phyloP scores from a whole-genome alignment of 2,329 filamentous ascomycete species.

The Cercospora canescens region DNA sequence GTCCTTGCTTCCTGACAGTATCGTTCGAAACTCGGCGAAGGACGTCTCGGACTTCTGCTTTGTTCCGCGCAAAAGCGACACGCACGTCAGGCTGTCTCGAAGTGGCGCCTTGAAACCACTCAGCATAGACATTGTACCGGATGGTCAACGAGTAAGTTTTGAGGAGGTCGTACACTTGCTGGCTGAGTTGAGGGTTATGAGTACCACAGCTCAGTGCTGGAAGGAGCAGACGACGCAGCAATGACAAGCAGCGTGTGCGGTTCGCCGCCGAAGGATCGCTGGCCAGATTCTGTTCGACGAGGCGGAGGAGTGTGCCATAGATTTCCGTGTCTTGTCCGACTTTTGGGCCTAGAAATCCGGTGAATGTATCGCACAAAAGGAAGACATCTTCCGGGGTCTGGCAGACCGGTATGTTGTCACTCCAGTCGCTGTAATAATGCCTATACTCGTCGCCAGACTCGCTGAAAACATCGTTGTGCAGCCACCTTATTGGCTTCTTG shows the following conservation, averaged over 20 bases:
- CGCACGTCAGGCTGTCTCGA: slow-evolving; percentile 77
- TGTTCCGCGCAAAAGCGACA: slow-evolving; percentile 73
- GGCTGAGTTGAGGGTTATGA: slow-evolving; percentile 78
- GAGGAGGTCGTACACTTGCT: slow-evolving; percentile 83
- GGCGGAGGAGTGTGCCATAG: slow-evolving; percentile 78
- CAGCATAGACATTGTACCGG: slow-evolving; percentile 86
- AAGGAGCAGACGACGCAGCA: slow-evolving; percentile 81
- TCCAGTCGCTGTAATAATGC: slow-evolving; percentile 98
- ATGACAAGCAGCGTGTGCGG: slow-evolving; percentile 74
- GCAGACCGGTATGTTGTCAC: slow-evolving; percentile 88
- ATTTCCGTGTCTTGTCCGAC: slow-evolving; percentile 82
- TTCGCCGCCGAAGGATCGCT: slow-evolving; percentile 72
- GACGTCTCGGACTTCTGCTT: slow-evolving; percentile 76
- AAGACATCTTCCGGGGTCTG: slow-evolving; percentile 90
- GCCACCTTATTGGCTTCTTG: slow-evolving; percentile 78
- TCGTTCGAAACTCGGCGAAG: slow-evolving; percentile 88
- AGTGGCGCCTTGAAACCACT: slow-evolving; percentile 79
- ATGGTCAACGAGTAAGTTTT: slow-evolving; percentile 73
- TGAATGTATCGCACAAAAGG: slow-evolving; percentile 76
- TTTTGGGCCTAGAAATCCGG: slow-evolving; percentile 83
- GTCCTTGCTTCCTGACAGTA: slow-evolving; percentile 82
- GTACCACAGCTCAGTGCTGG: slow-evolving; percentile 85
- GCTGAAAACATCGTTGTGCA: slow-evolving; percentile 75
- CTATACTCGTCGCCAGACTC: slow-evolving; percentile 73
- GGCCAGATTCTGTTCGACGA: slow-evolving; percentile 73